Conservation (phyloP, 1,284 basidiomycete species). For the Vanrija sp. region DNA sequence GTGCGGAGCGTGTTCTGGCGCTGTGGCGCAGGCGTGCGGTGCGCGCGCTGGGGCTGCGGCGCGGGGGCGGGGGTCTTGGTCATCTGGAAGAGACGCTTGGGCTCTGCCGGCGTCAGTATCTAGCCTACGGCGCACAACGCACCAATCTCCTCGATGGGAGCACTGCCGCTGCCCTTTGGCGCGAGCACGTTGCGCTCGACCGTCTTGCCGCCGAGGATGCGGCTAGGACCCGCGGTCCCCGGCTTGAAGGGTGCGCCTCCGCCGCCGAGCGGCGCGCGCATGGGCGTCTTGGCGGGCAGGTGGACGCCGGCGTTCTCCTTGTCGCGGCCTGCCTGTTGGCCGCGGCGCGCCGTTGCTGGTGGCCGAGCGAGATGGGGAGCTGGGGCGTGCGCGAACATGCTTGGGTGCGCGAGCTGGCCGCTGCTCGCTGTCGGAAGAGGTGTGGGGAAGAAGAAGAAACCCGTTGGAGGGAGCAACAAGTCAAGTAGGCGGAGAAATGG, state of each 20-base stretch:
- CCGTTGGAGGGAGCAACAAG: too few relatives aligned
- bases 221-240: slow-evolving; percentile 6
- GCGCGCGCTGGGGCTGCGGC: slow-evolving; percentile 1
- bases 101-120: slow-evolving; percentile 7
- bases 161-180: background rate
- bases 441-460: background rate
- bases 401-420: background rate
- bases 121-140: background rate
- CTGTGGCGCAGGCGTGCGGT: background rate
- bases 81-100: slow-evolving; percentile 18
- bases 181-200: slow-evolving; percentile 16
- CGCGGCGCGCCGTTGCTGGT: slow-evolving; percentile 12
- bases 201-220: slow-evolving; percentile 13
- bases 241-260: slow-evolving; percentile 7
- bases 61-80: slow-evolving; percentile 1
- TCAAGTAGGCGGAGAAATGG: too few relatives aligned
- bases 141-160: slow-evolving; percentile 17
- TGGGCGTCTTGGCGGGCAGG: slow-evolving; percentile 16
- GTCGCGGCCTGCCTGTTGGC: background rate
- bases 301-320: slow-evolving; percentile 19
- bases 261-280: slow-evolving; percentile 7
- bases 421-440: too few relatives aligned
- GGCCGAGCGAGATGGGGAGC: slow-evolving; percentile 8
- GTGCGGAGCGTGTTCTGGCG: slow-evolving; percentile 14
- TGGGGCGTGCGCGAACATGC: slow-evolving; percentile 15